phyloP scores from a whole-genome alignment of 2,329 filamentous ascomycete genomes.

The Fusarium devonianum region DNA sequence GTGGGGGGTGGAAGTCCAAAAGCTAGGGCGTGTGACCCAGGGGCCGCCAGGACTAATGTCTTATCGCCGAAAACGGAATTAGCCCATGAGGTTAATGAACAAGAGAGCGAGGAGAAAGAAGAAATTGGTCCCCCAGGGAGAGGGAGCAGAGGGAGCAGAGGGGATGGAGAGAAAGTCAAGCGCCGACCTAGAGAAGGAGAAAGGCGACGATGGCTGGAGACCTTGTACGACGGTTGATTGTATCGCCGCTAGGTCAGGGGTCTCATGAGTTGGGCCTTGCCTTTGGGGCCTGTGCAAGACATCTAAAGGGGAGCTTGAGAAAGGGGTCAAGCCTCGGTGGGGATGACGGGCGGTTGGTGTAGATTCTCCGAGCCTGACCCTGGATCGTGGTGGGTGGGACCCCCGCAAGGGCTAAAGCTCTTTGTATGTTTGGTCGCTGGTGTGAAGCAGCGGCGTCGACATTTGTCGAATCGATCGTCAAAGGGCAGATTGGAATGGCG shows the following conservation, averaged over 20 bases:
- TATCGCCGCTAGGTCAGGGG: conserved; percentile 27
- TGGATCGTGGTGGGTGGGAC: conserved; percentile 20
- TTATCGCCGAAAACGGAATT: conserved; percentile 32
- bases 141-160: conserved; percentile 28
- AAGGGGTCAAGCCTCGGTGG: conserved; percentile 16
- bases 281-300: conserved; percentile 3
- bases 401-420: conserved; percentile 21
- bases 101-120: conserved; percentile 13
- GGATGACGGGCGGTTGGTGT: conserved; percentile 13
- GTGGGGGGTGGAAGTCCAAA: conserved; percentile 27
- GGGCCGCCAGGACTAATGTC: conserved; percentile 22
- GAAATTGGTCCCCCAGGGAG: conserved; percentile 19
- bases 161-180: conserved; percentile 14
- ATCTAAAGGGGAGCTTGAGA: conserved; percentile 2
- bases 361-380: conserved; percentile 12
- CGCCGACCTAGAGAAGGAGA: conserved; percentile 22
- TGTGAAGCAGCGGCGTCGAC: conserved; percentile 5
- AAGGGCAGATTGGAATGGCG: conserved; percentile 17
- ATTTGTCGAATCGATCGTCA: conserved; percentile 2
- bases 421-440: conserved; percentile 15
- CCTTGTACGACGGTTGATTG: conserved; percentile 27
- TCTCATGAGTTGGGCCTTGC: conserved; percentile 5
- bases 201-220: conserved; percentile 30
- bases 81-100: conserved; percentile 8
- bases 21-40: conserved; percentile 25